Evolutionary conservation across 2,329 filamentous ascomycete species (phyloP).

Genomic region (Talaromyces sp.): DNA sequence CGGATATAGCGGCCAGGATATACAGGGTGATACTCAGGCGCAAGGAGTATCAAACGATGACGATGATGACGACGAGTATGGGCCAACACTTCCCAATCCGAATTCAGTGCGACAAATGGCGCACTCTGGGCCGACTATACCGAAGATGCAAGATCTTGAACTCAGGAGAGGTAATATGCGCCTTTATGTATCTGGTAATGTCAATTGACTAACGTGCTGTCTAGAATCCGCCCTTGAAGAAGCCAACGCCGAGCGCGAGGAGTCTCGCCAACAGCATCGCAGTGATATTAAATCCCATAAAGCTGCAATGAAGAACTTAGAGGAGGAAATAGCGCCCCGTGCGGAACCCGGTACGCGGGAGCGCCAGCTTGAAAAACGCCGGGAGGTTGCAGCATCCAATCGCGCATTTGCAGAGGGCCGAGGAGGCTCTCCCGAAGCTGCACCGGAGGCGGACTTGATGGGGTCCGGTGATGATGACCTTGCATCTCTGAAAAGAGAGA

Average conservation of each 20-base stretch:
- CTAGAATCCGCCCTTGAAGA: conserved; percentile 38
- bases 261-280: conserved; percentile 37
- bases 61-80: conserved; percentile 58
- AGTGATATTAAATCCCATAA: conserved; percentile 57
- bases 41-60: conserved; percentile 11
- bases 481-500: conserved; percentile 67
- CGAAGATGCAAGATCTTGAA: conserved; percentile 73
- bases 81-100: conserved; percentile 52
- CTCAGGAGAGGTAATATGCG: conserved; percentile 48
- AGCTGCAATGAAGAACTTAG: conserved; percentile 34
- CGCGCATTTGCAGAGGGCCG: conserved; percentile 67
- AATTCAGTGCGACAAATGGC: conserved; percentile 15
- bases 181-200: not conserved
- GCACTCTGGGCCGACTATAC: conserved; percentile 63
- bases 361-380: conserved; percentile 82
- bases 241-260: conserved; percentile 28
- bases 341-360: conserved; percentile 82
- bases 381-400: conserved; percentile 71
- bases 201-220: not conserved
- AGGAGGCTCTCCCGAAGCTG: conserved; percentile 64
- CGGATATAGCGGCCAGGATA: conserved; percentile 17
- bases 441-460: conserved; percentile 76
- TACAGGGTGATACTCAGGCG: conserved; percentile 5
- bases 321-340: conserved; percentile 78
- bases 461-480: conserved; percentile 60